Percentiles rank a stretch among this genome's conserved stretches.
Conservation (phyloP, 345 rosid species). For the Arabis hirsuta region DNA sequence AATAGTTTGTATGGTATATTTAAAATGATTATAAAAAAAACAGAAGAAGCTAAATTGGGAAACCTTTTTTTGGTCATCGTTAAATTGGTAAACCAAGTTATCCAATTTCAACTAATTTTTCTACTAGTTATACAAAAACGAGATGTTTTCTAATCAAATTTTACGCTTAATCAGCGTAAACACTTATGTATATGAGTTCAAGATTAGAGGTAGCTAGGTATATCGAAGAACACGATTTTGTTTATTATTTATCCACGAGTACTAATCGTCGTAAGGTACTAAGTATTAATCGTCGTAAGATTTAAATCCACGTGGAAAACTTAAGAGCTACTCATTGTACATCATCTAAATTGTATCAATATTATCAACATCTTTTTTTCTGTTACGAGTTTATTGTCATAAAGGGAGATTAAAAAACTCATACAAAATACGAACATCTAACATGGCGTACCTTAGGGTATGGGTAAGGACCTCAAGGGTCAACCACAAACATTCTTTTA, state of each 20-base stretch:
- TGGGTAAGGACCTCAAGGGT: not conserved
- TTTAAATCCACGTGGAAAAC: constrained; percentile 16
- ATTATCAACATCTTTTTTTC: not conserved
- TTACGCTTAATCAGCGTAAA: not conserved
- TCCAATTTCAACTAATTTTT: not conserved
- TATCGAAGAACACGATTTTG: not conserved
- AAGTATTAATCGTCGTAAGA: constrained; percentile 16
- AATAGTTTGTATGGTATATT: too few species aligned
- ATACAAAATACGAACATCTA: constrained; percentile 1
- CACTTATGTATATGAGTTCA: not conserved
- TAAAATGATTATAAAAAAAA: too few species aligned
- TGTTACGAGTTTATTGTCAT: constrained; percentile 22
- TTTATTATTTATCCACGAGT: not conserved
- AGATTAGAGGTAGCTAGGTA: not conserved
- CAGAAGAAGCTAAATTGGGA: too few species aligned
- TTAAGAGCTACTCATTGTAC: constrained; percentile 27
- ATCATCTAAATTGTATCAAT: constrained; percentile 34
- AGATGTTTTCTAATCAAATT: not conserved
- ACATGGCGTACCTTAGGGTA: constrained; percentile 10
- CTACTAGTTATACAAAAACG: not conserved
- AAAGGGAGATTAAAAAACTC: not conserved
- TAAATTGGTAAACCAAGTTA: constrained; percentile 3
- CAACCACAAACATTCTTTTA: not conserved
- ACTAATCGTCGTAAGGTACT: not conserved
- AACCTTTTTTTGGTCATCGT: not conserved